Evolutionary conservation across 805 yeast species (phyloP).

Genomic region (Spathaspora arborariae): DNA sequence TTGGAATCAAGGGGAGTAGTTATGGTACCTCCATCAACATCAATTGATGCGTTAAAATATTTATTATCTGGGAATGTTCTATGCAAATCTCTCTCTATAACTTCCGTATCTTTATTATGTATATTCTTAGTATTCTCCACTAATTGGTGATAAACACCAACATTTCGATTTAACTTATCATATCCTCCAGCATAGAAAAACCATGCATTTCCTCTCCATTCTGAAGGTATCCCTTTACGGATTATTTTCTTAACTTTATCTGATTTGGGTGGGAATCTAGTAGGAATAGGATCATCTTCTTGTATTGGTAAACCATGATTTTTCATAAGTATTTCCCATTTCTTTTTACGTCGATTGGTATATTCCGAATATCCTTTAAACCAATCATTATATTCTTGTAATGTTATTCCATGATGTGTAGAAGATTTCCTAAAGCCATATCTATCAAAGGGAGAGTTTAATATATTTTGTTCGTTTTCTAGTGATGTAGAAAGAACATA

Average conservation of each 20-base stretch:
- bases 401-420: constrained; percentile 42
- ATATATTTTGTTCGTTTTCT: constrained; percentile 10
- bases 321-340: constrained; percentile 70
- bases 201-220: constrained; percentile 98
- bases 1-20: constrained; percentile 12
- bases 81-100: constrained; percentile 89
- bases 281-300: constrained; percentile 37
- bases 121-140: constrained; percentile 53
- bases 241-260: constrained; percentile 77
- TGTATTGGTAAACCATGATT: constrained; percentile 54
- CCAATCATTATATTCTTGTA: constrained; percentile 68
- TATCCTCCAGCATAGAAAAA: constrained; percentile 88
- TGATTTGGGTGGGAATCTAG: constrained; percentile 71
- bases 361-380: constrained; percentile 64
- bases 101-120: constrained; percentile 77
- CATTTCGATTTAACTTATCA: constrained; percentile 62
- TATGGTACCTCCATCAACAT: neutral
- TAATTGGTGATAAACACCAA: constrained; percentile 70
- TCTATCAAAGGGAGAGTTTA: constrained; percentile 47
- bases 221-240: constrained; percentile 92
- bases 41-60: constrained; percentile 50
- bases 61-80: constrained; percentile 94
- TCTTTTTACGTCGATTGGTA: constrained; percentile 59
- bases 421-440: constrained; percentile 83
- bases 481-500: constrained; percentile 3